phyloP scores from a whole-genome alignment of 441 rosid genomes.

The Eruca vesicaria region DNA sequence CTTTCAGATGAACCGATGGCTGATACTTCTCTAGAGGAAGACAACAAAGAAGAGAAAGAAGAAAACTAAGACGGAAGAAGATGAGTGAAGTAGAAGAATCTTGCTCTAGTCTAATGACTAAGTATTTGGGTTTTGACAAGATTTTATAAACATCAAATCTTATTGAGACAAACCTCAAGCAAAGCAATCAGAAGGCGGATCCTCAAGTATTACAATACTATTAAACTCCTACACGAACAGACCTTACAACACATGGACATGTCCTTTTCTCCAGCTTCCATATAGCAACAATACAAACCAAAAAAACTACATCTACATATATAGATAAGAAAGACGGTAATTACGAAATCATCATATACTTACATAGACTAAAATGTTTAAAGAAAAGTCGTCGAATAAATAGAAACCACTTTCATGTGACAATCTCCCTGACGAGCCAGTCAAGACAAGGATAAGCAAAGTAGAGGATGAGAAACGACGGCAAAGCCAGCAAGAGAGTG shows the following conservation, averaged over 20 bases:
- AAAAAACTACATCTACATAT: slow-evolving; percentile 13
- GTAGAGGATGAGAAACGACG: slow-evolving; percentile 68
- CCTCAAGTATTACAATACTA: slow-evolving; percentile 13
- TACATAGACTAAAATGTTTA: not conserved
- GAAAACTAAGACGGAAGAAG: slow-evolving; percentile 5
- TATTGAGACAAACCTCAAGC: slow-evolving; percentile 4
- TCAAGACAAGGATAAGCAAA: slow-evolving; percentile 75
- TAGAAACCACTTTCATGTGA: slow-evolving; percentile 39
- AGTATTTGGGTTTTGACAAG: not conserved
- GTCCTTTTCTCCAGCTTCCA: not conserved
- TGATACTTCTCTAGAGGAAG: slow-evolving; percentile 45
- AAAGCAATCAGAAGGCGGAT: not conserved
- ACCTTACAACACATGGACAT: not conserved
- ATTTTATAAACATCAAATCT: slow-evolving; percentile 9
- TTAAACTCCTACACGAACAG: not conserved
- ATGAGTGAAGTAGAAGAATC: not conserved
- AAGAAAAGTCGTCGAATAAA: slow-evolving; percentile 36
- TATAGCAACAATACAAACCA: slow-evolving; percentile 10
- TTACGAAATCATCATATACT: not conserved
- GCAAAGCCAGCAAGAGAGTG: slow-evolving; percentile 60
- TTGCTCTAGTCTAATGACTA: not conserved
- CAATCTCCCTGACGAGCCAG: slow-evolving; percentile 78
- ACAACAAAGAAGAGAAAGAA: not conserved
- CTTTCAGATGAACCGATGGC: slow-evolving; percentile 39
- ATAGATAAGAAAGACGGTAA: not conserved